phyloP scores from a whole-genome alignment of 495 filamentous ascomycete genomes.

The Hypoxylon cercidicola region DNA sequence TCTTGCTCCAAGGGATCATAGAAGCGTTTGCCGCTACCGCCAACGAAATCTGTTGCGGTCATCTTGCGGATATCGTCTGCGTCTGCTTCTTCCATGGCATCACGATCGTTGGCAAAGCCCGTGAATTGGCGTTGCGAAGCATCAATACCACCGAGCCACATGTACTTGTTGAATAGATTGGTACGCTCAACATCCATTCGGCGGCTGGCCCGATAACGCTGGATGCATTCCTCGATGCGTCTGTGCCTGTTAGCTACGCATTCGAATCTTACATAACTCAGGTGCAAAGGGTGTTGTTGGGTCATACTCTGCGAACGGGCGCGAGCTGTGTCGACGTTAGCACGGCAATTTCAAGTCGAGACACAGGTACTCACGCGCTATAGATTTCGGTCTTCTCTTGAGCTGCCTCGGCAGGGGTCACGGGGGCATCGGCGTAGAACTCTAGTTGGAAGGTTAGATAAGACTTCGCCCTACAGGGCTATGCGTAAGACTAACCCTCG shows the following conservation, averaged over 20 bases:
- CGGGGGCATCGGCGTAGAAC: conserved; percentile 78
- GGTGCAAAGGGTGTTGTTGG: conserved; percentile 6
- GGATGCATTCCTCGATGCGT: conserved; percentile 87
- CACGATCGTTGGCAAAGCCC: conserved; percentile 64
- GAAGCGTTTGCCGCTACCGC: conserved; percentile 50
- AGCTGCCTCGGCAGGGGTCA: conserved; percentile 72
- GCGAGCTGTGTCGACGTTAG: conserved; percentile 40
- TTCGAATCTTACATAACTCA: not conserved
- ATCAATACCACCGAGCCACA: conserved; percentile 85
- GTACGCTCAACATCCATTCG: conserved; percentile 71
- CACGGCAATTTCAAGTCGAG: conserved; percentile 13
- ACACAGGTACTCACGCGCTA: conserved; percentile 52
- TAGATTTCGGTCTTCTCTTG: conserved; percentile 70
- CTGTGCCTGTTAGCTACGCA: conserved; percentile 49
- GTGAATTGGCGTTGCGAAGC: conserved; percentile 72
- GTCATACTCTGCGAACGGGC: conserved; percentile 53
- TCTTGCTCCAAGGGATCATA: conserved; percentile 56
- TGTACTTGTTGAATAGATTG: conserved; percentile 79
- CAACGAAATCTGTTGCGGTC: conserved; percentile 68
- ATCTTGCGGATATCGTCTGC: conserved; percentile 70
- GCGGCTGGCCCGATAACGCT: conserved; percentile 79
- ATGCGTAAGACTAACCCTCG: conserved; percentile 49
- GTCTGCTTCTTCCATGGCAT: conserved; percentile 62
- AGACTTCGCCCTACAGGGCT: conserved; percentile 3
- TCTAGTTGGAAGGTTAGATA: conserved; percentile 53